Evolutionary conservation across 2,329 filamentous ascomycete species (phyloP).

Genomic region (Stromatinia cepivora): DNA sequence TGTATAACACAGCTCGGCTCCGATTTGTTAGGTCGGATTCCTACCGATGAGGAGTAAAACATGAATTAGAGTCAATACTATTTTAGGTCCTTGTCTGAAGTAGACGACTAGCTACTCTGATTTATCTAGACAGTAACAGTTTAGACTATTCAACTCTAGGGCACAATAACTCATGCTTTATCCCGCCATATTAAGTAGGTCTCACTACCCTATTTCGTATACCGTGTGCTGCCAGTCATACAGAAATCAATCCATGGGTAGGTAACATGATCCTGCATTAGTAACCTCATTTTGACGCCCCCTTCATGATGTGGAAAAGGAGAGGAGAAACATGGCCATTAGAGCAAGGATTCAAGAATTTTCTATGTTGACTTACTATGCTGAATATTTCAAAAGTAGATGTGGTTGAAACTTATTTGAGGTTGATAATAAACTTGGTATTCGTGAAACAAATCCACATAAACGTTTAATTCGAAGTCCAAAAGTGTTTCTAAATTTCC

Average conservation of each 20-base stretch:
- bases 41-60: not conserved
- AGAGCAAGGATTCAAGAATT: not conserved
- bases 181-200: not conserved
- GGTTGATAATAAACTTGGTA: not conserved
- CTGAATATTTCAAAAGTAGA: not conserved
- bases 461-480: not conserved
- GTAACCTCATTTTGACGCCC: not conserved
- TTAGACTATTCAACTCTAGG: not conserved
- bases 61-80: not conserved
- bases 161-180: not conserved
- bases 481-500: not conserved
- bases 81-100: not conserved
- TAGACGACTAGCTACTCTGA: not conserved
- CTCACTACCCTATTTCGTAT: not conserved
- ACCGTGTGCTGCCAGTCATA: not conserved
- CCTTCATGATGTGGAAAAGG: not conserved
- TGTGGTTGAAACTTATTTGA: not conserved
- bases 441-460: not conserved
- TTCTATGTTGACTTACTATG: not conserved
- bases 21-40: not conserved
- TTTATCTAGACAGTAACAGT: too few species aligned
- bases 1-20: too few species aligned
- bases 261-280: conserved; percentile 14
- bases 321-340: not conserved
- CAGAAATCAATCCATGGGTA: not conserved